Percentiles rank a stretch among this genome's conserved stretches.
Conservation (phyloP, 768 basidiomycete genomes). For the Epithele typhae region DNA sequence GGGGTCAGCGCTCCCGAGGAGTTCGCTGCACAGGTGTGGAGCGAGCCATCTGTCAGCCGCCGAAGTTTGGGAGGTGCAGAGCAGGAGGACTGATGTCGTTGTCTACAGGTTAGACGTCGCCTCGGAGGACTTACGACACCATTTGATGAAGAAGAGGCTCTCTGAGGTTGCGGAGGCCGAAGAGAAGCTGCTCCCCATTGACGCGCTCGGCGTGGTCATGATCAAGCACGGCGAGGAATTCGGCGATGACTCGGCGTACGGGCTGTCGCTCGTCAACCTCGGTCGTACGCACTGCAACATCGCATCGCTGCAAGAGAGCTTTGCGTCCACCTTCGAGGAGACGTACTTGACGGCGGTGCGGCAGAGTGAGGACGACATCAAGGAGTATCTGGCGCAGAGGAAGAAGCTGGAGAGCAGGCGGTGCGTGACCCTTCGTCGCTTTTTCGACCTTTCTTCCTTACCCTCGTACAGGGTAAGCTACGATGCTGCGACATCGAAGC, state of each 20-base stretch:
- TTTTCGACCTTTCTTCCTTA: too few relatives aligned
- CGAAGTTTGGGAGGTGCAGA: too few relatives aligned
- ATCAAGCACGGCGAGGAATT: constrained; percentile 81
- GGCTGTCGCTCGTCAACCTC: constrained; percentile 63
- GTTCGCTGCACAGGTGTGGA: too few relatives aligned
- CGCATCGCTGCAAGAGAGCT: constrained; percentile 82
- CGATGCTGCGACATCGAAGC: constrained; percentile 70
- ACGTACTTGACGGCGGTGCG: constrained; percentile 68
- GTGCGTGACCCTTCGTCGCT: constrained; percentile 33
- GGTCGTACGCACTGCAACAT: constrained; percentile 85
- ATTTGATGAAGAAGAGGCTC: constrained; percentile 72
- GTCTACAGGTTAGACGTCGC: constrained; percentile 58
- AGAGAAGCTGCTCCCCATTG: constrained; percentile 73
- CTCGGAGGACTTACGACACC: constrained; percentile 66
- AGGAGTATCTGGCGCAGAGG: constrained; percentile 72
- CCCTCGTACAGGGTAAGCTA: constrained; percentile 49
- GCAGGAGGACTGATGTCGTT: too few relatives aligned
- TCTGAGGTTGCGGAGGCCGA: constrained; percentile 55
- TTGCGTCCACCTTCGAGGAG: constrained; percentile 66
- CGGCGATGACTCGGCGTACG: constrained; percentile 70
- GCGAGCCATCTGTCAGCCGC: too few relatives aligned
- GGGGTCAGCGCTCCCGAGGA: too few relatives aligned
- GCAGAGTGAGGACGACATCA: constrained; percentile 66
- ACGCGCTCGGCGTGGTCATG: constrained; percentile 83
- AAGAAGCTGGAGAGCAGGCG: constrained; percentile 88